A percentile compares a stretch with the other conserved stretches of the same genome.
Conservation (phyloP, 2,329 filamentous ascomycete species). For the Microthyrium microscopicum region DNA sequence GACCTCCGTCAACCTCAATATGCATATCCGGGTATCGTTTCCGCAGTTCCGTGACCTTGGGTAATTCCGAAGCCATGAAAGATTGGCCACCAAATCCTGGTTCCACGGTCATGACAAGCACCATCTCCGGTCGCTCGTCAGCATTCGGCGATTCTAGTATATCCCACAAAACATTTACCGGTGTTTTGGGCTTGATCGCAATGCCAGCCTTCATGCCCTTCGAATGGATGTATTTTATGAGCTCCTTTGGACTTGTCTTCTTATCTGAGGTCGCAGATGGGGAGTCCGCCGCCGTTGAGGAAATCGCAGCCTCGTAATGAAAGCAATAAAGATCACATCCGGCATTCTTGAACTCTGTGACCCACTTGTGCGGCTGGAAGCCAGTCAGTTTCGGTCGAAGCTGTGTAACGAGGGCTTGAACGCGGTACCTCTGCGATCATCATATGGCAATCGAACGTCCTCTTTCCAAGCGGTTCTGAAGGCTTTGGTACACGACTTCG, state of each 20-base stretch:
- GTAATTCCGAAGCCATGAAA: constrained; percentile 91
- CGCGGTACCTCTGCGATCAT: constrained; percentile 83
- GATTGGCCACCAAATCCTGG: constrained; percentile 96
- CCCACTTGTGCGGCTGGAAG: constrained; percentile 89
- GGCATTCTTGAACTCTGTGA: constrained; percentile 81
- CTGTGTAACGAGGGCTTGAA: too few relatives aligned
- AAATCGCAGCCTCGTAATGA: constrained; percentile 89
- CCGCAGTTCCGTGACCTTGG: constrained; percentile 77
- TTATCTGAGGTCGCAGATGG: constrained; percentile 52
- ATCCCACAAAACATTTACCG: constrained; percentile 82
- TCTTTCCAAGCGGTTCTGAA: constrained; percentile 51
- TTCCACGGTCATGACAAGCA: constrained; percentile 94
- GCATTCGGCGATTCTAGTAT: constrained; percentile 58
- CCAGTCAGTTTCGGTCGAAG: too few relatives aligned
- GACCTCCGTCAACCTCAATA: constrained; percentile 91
- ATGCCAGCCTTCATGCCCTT: constrained; percentile 80
- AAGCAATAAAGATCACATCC: constrained; percentile 99
- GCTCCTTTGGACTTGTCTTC: constrained; percentile 65
- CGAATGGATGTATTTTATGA: constrained; percentile 83
- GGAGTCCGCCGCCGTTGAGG: constrained; percentile 65
- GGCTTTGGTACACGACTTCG: constrained; percentile 69
- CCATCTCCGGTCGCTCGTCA: constrained; percentile 89
- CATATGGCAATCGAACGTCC: constrained; percentile 99
- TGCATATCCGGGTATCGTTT: constrained; percentile 77
- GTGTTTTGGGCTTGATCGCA: constrained; percentile 84